Percentiles rank a stretch among this genome's conserved stretches.
Conservation (phyloP, 495 filamentous ascomycete genomes). For the Venustampulla echinocandica region DNA sequence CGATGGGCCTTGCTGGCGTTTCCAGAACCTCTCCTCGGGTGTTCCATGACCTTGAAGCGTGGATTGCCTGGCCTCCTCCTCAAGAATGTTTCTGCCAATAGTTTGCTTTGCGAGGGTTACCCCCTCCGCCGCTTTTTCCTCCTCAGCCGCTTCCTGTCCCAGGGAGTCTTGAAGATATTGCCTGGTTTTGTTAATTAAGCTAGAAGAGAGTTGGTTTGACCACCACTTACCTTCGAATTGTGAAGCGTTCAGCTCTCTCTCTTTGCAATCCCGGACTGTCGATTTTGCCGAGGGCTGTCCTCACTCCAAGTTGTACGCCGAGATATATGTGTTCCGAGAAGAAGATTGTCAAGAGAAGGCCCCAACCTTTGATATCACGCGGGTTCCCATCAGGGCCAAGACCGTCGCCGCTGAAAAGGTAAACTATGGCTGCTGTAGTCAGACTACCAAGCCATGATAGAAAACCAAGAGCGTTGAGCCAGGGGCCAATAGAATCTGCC, state of each 20-base stretch:
- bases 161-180: constrained; percentile 41
- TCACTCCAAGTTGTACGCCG: constrained; percentile 58
- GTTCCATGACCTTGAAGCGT: constrained; percentile 39
- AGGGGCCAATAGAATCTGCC: constrained; percentile 89
- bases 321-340: constrained; percentile 85
- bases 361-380: constrained; percentile 66
- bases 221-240: constrained; percentile 57
- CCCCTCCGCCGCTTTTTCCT: constrained; percentile 25
- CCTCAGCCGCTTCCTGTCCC: constrained; percentile 35
- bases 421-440: constrained; percentile 74
- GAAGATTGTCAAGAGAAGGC: constrained; percentile 73
- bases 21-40: constrained; percentile 62
- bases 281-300: constrained; percentile 62
- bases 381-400: constrained; percentile 37
- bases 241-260: constrained; percentile 65
- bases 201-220: constrained; percentile 37
- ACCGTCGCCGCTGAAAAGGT: constrained; percentile 68
- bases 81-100: constrained; percentile 38
- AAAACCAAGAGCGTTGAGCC: constrained; percentile 81
- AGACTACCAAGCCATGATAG: constrained; percentile 87
- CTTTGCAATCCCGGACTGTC: constrained; percentile 78
- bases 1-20: constrained; percentile 50
- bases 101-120: constrained; percentile 35
- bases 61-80: constrained; percentile 59
- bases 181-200: constrained; percentile 1